phyloP scores from a whole-genome alignment of 345 rosid species.

The Mallotus nudiflorus region DNA sequence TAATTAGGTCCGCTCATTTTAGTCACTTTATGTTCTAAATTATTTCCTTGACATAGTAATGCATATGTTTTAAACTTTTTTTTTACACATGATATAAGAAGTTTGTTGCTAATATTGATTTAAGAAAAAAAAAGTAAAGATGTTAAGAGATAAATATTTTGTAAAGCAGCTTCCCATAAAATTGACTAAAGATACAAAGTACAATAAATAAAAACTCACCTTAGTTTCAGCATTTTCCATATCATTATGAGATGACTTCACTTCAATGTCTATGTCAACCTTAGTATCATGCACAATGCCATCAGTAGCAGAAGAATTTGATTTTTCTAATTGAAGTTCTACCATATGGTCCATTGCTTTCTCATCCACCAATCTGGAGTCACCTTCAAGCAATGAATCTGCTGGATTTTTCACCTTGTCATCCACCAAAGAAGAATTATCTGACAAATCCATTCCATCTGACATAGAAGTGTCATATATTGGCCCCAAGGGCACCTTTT shows the following conservation, averaged over 20 bases:
- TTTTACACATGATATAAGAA: neutral
- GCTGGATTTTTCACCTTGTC: conserved; percentile 13
- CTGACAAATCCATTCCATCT: conserved; percentile 12
- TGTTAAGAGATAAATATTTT: neutral
- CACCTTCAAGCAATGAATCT: conserved; percentile 19
- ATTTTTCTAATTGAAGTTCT: conserved; percentile 31
- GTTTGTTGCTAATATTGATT: neutral
- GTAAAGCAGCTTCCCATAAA: neutral
- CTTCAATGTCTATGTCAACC: conserved; percentile 20
- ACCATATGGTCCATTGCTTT: conserved; percentile 14
- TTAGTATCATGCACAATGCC: conserved; percentile 15
- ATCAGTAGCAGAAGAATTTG: conserved; percentile 20
- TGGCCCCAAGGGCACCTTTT: conserved; percentile 21
- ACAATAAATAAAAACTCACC: conserved; percentile 29
- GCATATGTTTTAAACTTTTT: neutral
- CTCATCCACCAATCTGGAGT: conserved; percentile 8
- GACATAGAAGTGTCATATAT: conserved; percentile 16
- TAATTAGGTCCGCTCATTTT: neutral
- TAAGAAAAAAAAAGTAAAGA: neutral
- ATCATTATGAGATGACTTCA: conserved; percentile 20
- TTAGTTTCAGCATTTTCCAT: conserved; percentile 20
- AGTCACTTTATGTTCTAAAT: too few species aligned
- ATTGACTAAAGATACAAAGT: neutral
- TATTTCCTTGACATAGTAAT: neutral
- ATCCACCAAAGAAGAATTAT: conserved; percentile 24